Percentiles rank a stretch among this genome's conserved stretches.
Conservation (phyloP, 768 basidiomycete species). For the Lactifluus pinguis region DNA sequence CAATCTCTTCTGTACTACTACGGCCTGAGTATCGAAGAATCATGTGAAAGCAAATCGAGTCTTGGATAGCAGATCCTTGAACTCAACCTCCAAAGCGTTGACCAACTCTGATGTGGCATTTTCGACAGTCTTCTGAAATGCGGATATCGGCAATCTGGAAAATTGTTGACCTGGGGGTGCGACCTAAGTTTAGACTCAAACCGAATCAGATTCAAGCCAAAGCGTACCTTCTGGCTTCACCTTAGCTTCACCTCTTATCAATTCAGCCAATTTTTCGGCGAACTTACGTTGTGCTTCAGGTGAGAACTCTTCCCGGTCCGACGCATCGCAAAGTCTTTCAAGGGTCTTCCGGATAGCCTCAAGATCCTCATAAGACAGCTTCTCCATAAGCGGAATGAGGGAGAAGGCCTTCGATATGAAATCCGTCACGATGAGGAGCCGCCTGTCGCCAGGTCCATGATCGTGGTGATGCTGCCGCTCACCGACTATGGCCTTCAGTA, state of each 20-base stretch:
- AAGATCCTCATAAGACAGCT: background rate
- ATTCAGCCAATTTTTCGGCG: background rate
- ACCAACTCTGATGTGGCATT: background rate
- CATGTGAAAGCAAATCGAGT: background rate
- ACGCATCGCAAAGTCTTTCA: background rate
- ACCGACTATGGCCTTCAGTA: background rate
- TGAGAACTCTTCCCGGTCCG: background rate
- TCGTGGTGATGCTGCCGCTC: background rate
- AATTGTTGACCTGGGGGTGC: background rate
- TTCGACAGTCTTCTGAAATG: background rate
- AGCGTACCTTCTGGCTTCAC: background rate
- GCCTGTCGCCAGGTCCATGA: background rate
- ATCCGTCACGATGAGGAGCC: background rate
- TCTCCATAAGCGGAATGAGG: background rate
- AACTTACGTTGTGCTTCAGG: background rate
- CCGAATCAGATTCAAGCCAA: background rate
- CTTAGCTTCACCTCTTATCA: background rate
- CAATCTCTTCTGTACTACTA: background rate
- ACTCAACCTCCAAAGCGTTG: background rate
- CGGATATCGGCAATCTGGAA: background rate
- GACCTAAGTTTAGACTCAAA: background rate
- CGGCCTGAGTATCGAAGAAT: background rate
- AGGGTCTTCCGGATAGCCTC: background rate
- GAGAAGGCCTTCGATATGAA: background rate
- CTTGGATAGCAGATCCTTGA: background rate